phyloP scores from a whole-genome alignment of 2,329 filamentous ascomycete species.

The Exophiala mesophila region DNA sequence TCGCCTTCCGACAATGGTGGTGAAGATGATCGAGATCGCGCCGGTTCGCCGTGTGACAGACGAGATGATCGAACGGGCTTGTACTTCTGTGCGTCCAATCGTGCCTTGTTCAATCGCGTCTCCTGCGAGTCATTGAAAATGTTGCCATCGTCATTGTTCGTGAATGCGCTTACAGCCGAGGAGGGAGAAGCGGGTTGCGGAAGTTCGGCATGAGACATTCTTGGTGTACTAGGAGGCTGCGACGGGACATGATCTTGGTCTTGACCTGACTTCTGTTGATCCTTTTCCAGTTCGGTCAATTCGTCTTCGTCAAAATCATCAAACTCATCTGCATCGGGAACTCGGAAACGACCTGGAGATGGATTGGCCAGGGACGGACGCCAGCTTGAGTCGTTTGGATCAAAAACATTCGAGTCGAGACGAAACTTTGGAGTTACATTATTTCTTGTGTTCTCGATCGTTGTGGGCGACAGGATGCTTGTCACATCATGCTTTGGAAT shows the following conservation, averaged over 20 bases:
- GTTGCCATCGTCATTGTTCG: conserved; percentile 13
- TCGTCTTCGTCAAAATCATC: conserved; percentile 88
- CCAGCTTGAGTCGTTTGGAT: conserved; percentile 18
- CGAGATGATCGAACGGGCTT: conserved; percentile 20
- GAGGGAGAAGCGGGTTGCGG: conserved; percentile 4
- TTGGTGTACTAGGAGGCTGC: conserved; percentile 69
- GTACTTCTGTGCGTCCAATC: conserved; percentile 23
- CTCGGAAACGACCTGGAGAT: conserved; percentile 16
- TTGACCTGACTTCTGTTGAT: conserved; percentile 91
- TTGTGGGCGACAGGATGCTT: conserved; percentile 15
- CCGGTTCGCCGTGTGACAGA: conserved; percentile 17
- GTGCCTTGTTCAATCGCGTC: conserved; percentile 19
- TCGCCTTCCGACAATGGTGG: conserved; percentile 10
- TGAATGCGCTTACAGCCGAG: conserved; percentile 1
- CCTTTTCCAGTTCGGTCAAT: conserved; percentile 93
- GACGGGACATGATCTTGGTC: conserved; percentile 56
- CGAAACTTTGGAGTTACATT: conserved; percentile 14
- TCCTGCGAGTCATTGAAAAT: conserved; percentile 13
- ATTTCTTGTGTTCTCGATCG: conserved; percentile 13
- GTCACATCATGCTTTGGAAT: conserved; percentile 8
- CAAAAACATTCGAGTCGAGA: conserved; percentile 12
- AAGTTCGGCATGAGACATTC: conserved; percentile 24
- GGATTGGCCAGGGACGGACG: conserved; percentile 20
- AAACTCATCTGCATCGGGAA: conserved; percentile 69
- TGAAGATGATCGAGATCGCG: conserved; percentile 20